Conservation (phyloP, 371 early-diverging fungal genomes). For the Mortierella sp. region DNA sequence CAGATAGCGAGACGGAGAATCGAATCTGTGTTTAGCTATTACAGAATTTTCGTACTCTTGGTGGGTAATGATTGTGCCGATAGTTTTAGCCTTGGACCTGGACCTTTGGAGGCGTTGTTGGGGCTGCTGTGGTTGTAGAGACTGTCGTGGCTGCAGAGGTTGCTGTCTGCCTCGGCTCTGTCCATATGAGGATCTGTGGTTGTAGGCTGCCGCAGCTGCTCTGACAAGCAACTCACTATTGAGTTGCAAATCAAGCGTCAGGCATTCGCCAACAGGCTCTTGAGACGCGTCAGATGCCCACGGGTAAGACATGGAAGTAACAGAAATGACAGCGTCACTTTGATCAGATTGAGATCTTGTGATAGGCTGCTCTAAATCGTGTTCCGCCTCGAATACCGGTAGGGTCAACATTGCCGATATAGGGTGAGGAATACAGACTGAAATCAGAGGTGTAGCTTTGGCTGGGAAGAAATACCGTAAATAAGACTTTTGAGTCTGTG, state of each 20-base stretch:
- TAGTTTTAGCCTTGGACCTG: background rate
- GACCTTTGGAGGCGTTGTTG: background rate
- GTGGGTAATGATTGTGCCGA: background rate
- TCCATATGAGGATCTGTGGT: slow-evolving; percentile 25
- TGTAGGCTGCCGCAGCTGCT: slow-evolving; percentile 2
- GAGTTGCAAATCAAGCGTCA: background rate
- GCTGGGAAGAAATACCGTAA: background rate
- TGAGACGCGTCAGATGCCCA: background rate
- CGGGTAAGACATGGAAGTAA: background rate
- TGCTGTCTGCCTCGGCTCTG: slow-evolving; percentile 11
- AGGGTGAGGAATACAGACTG: background rate
- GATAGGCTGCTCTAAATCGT: background rate
- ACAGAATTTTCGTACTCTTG: background rate
- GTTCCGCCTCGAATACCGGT: background rate
- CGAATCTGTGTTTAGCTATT: background rate
- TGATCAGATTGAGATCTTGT: background rate
- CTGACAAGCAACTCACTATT: background rate
- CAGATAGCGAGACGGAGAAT: background rate
- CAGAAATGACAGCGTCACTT: background rate
- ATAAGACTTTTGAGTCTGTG: background rate
- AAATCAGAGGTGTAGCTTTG: background rate
- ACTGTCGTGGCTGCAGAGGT: background rate
- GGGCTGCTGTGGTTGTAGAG: too few species aligned
- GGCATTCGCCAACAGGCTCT: background rate
- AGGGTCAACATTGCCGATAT: slow-evolving; percentile 1